Conservation (phyloP, 208 protist species). For the Crithidia thermophila region DNA sequence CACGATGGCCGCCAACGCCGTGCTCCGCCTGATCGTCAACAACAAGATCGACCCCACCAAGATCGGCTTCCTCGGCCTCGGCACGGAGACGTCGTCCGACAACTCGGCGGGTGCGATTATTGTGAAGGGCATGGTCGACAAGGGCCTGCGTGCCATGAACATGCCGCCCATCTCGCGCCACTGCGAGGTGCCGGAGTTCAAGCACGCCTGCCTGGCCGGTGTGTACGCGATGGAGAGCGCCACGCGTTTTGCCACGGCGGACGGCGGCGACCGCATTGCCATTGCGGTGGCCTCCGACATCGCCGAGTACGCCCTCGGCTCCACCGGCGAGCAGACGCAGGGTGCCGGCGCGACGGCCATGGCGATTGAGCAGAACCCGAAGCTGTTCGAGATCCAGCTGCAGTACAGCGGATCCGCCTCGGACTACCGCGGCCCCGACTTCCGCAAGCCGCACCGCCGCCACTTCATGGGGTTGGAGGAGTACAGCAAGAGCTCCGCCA, state of each 20-base stretch:
- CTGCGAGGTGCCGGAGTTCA: slow-evolving; percentile 93
- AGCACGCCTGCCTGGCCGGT: slow-evolving; percentile 92
- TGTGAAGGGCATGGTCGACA: slow-evolving; percentile 91
- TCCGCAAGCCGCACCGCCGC: slow-evolving; percentile 88
- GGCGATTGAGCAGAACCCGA: slow-evolving; percentile 76
- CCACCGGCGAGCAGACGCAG: slow-evolving; percentile 91
- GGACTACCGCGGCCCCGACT: slow-evolving; percentile 91
- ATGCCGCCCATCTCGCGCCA: slow-evolving; percentile 75
- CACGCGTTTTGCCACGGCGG: slow-evolving; percentile 61
- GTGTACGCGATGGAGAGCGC: slow-evolving; percentile 91
- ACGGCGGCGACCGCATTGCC: slow-evolving; percentile 72
- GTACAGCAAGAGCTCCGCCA: slow-evolving; percentile 63
- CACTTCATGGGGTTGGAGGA: slow-evolving; percentile 86
- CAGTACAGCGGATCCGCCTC: slow-evolving; percentile 75
- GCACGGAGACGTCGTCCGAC: slow-evolving; percentile 88
- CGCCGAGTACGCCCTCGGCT: slow-evolving; percentile 89
- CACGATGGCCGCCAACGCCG: slow-evolving; percentile 91
- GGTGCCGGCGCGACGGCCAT: slow-evolving; percentile 87
- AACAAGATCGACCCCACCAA: slow-evolving; percentile 84
- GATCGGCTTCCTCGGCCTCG: slow-evolving; percentile 89
- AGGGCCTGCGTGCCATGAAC: slow-evolving; percentile 68
- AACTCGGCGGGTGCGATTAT: slow-evolving; percentile 93
- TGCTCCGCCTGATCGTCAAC: slow-evolving; percentile 87
- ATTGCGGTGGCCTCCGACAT: slow-evolving; percentile 92
- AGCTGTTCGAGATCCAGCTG: slow-evolving; percentile 81